phyloP scores from a whole-genome alignment of 495 filamentous ascomycete genomes.

The Tuber indicum region DNA sequence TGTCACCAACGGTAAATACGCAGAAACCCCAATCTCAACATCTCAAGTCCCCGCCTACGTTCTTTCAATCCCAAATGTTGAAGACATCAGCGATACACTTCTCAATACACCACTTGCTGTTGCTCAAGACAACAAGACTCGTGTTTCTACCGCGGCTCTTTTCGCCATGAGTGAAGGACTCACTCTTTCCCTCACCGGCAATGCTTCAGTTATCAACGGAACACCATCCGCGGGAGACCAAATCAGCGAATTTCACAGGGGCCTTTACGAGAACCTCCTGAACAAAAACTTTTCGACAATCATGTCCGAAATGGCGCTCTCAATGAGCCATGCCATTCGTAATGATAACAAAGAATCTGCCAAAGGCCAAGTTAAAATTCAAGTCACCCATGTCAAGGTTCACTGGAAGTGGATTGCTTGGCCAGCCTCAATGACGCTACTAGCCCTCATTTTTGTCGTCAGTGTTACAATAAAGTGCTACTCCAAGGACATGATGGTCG shows the following conservation, averaged over 20 bases:
- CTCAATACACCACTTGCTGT: conserved; percentile 13
- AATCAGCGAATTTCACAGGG: conserved; percentile 32
- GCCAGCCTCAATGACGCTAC: conserved; percentile 15
- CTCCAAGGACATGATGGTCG: conserved; percentile 7
- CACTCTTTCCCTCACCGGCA: conserved; percentile 24
- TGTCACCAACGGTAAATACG: conserved; percentile 10
- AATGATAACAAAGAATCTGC: conserved; percentile 15
- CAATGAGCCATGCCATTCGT: conserved; percentile 27
- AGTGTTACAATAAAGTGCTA: conserved; percentile 5
- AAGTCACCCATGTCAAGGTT: conserved; percentile 4
- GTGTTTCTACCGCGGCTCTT: conserved; percentile 15
- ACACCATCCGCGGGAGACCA: conserved; percentile 10
- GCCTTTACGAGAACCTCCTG: conserved; percentile 24
- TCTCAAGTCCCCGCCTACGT: conserved; percentile 9
- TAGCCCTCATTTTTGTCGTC: conserved; percentile 8
- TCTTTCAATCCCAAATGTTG: conserved; percentile 18
- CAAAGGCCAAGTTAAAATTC: conserved; percentile 5
- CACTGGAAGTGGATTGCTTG: conserved; percentile 31
- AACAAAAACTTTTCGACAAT: conserved; percentile 9
- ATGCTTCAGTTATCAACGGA: not conserved
- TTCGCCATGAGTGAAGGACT: conserved; percentile 28
- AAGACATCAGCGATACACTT: conserved; percentile 25
- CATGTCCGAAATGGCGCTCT: conserved; percentile 14
- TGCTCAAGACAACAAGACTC: conserved; percentile 8
- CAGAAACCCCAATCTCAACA: conserved; percentile 3